phyloP scores from a whole-genome alignment of 2,329 filamentous ascomycete genomes.

The Pyricularia sp. region DNA sequence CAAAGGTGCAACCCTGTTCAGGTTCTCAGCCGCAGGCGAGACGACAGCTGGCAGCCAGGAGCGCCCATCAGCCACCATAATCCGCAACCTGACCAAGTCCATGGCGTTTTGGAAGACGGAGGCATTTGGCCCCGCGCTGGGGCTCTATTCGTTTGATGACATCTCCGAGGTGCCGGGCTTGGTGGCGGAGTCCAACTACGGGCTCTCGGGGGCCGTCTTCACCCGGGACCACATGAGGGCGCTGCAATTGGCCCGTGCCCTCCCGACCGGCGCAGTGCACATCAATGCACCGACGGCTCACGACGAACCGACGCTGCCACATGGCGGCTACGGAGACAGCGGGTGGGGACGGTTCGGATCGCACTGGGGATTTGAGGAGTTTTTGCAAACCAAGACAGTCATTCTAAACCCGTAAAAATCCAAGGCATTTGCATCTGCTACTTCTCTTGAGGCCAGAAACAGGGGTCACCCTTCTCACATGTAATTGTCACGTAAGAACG shows the following conservation, averaged over 20 bases:
- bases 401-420: too few species aligned
- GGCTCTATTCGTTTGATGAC: constrained; percentile 36
- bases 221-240: constrained; percentile 39
- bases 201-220: constrained; percentile 45
- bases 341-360: constrained; percentile 34
- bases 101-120: constrained; percentile 50
- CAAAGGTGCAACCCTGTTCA: too few species aligned
- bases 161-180: constrained; percentile 45
- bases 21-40: too few species aligned
- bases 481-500: too few species aligned
- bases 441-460: too few species aligned
- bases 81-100: constrained; percentile 37
- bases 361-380: constrained; percentile 30
- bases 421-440: too few species aligned
- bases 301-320: constrained; percentile 30
- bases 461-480: too few species aligned
- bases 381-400: constrained; percentile 26
- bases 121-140: constrained; percentile 48
- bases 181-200: constrained; percentile 53
- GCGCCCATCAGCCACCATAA: too few species aligned
- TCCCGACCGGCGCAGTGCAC: constrained; percentile 41
- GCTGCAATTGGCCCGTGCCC: constrained; percentile 28
- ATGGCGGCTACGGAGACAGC: constrained; percentile 34
- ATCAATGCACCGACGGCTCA: constrained; percentile 38
- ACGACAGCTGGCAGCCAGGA: too few species aligned